A percentile compares a stretch with the other conserved stretches of the same genome.
These are phyloP conservation scores for Candida alai DNA, from an alignment of 805 yeast genomes.

Conservation along the genomic window DNA sequence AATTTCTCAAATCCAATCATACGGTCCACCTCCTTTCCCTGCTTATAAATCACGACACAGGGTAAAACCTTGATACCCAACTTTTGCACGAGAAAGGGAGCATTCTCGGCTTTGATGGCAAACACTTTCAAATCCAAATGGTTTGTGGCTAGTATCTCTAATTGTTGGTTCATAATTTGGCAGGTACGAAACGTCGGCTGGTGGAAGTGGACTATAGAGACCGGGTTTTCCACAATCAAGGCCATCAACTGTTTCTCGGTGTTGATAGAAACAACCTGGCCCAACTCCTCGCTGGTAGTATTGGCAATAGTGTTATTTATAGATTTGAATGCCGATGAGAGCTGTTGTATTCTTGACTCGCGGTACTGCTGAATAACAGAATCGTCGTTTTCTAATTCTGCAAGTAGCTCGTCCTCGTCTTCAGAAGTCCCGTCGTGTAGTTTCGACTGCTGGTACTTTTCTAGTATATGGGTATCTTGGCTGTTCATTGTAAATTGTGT, in stretches of 20 bases:
- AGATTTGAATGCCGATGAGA: constrained; percentile 41
- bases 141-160: constrained; percentile 46
- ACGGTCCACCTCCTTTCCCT: constrained; percentile 57
- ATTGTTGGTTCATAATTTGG: constrained; percentile 48
- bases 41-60: constrained; percentile 55
- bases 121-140: constrained; percentile 54
- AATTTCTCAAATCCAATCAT: constrained; percentile 69
- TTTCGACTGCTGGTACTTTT: constrained; percentile 43
- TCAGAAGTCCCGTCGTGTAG: constrained; percentile 26
- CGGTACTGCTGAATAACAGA: constrained; percentile 46
- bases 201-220: constrained; percentile 58
- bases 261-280: constrained; percentile 27
- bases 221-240: constrained; percentile 38
- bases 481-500: too few species aligned
- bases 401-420: constrained; percentile 43
- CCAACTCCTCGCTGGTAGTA: constrained; percentile 33
- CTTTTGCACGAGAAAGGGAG: constrained; percentile 69
- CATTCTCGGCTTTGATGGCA: constrained; percentile 55
- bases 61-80: constrained; percentile 68
- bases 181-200: constrained; percentile 62
- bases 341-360: constrained; percentile 59
- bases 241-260: constrained; percentile 59
- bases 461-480: constrained; percentile 32
- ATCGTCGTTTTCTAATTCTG: constrained; percentile 45
- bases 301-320: constrained; percentile 29